phyloP scores from a whole-genome alignment of 805 yeast genomes.

The Wickerhamomyces chaumierensis region DNA sequence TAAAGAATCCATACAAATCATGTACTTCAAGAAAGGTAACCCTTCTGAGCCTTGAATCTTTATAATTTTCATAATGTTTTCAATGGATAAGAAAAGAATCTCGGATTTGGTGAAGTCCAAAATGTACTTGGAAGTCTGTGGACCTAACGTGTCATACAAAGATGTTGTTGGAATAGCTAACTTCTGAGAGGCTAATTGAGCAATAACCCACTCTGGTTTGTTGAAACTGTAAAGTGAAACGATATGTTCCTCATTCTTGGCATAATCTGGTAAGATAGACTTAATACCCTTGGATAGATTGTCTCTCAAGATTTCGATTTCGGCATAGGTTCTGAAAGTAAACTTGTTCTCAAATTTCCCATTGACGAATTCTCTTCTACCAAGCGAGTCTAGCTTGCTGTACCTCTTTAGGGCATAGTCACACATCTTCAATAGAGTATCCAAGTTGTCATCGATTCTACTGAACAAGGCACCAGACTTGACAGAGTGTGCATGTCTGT shows the following conservation, averaged over 20 bases:
- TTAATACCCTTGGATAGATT: slow-evolving; percentile 22
- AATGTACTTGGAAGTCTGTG: slow-evolving; percentile 51
- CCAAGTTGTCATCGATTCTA: slow-evolving; percentile 2
- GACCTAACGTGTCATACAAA: slow-evolving; percentile 44
- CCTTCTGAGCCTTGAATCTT: slow-evolving; percentile 6
- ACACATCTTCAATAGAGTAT: slow-evolving; percentile 6
- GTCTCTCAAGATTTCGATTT: slow-evolving; percentile 28
- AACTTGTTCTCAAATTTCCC: slow-evolving; percentile 30
- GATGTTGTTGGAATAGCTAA: slow-evolving; percentile 32
- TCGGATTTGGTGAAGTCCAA: slow-evolving; percentile 52
- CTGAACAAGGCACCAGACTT: not conserved
- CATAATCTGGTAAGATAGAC: not conserved
- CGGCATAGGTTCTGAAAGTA: slow-evolving; percentile 27
- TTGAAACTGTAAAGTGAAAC: slow-evolving; percentile 46
- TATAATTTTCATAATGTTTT: not conserved
- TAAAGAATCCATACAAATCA: slow-evolving; percentile 37
- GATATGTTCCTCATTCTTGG: slow-evolving; percentile 13
- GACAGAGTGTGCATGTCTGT: slow-evolving; percentile 2
- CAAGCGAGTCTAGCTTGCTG: slow-evolving; percentile 24
- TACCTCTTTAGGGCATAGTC: slow-evolving; percentile 10
- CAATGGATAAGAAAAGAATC: slow-evolving; percentile 25
- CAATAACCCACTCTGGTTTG: slow-evolving; percentile 59
- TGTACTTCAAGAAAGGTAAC: slow-evolving; percentile 27
- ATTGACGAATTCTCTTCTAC: slow-evolving; percentile 22
- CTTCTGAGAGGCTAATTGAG: slow-evolving; percentile 39